Evolutionary conservation across 352 stramenopile genomes (phyloP), one percentile per base, ranked within the genome.

Genomic region (Pythium phragmitis): DNA sequence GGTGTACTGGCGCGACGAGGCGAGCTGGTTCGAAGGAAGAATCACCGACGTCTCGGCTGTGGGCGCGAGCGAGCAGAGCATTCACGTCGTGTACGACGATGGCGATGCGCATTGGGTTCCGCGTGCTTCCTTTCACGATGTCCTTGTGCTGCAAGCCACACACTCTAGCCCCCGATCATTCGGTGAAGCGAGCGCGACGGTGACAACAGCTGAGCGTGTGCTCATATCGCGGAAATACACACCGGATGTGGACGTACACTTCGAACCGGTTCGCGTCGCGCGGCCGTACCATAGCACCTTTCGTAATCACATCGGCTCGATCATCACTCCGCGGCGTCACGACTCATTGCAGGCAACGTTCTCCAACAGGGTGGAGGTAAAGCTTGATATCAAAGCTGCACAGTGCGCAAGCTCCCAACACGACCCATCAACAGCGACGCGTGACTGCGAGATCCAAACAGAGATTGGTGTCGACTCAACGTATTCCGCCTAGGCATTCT

Each of bases 81-180:
- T 88, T 9, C 63, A 73, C 36, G 60, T 85, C 28, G 37, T 69
- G 12, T 88, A 85, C 51, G 74, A 87, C n/a, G 75, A 86, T 28
- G 73, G 75, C 23, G 79, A 86, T 37, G 56, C 61, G 26, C 73
- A 76, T 19, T 88, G 77, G 77, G 67, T 86, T 14, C 3, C 42
- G 26, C 34, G 52, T 53, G 14, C 19, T 13, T 19, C 41, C 17
- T 79, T 84, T 54, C 60, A 55, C 16, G 69, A 74, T 47, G 72
- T 86, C 8, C 59, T 86, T 8, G 30, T 85, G 51, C 34, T 68
- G 21, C n/a, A 9, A 42, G 3, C 16, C 14, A 12, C 28, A 28
- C 26, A 33, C 21, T 8, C 45, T 13, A 57, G 12, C 11, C 33
- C 26, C 36, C 12, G 52, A 5, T 17, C 53, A 12, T 49, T 58